phyloP scores from a whole-genome alignment of 768 basidiomycete genomes.

The Tylopilus plumbeoviolaceoides region DNA sequence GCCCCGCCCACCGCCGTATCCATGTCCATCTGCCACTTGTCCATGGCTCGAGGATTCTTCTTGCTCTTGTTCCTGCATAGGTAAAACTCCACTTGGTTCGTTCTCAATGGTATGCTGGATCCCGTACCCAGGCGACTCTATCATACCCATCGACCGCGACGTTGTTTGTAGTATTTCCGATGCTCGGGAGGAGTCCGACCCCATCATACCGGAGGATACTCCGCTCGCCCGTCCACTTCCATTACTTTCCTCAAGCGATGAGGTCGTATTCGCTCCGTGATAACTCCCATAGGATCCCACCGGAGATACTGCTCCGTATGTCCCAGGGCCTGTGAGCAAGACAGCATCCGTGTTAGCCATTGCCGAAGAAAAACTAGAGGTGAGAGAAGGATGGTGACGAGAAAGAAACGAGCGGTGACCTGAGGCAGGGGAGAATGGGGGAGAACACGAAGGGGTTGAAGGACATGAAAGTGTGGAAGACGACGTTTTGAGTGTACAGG shows the following conservation, averaged over 20 bases:
- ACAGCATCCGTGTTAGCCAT: slow-evolving; percentile 9
- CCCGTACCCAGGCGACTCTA: neutral
- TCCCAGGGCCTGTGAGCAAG: slow-evolving; percentile 13
- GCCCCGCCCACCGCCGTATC: neutral
- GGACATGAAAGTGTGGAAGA: slow-evolving; percentile 5
- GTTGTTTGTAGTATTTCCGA: slow-evolving; percentile 1
- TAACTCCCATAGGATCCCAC: slow-evolving; percentile 23
- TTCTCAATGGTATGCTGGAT: neutral
- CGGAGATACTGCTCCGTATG: slow-evolving; percentile 18
- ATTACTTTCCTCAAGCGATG: slow-evolving; percentile 18
- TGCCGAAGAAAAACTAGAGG: neutral
- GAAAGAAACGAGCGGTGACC: neutral
- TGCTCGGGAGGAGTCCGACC: slow-evolving; percentile 8
- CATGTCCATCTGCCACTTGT: neutral
- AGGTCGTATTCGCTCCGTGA: slow-evolving; percentile 15
- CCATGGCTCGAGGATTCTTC: neutral
- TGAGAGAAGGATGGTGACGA: neutral
- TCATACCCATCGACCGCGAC: neutral
- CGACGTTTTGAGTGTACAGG: neutral
- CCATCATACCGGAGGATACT: slow-evolving; percentile 12
- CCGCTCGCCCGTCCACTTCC: slow-evolving; percentile 12
- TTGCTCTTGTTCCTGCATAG: neutral
- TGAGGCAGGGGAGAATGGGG: neutral
- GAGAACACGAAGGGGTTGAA: neutral
- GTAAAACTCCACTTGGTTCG: neutral